Percentiles rank a stretch among this genome's conserved stretches.
These are phyloP conservation scores for Yamadazyma siamensis DNA, from an alignment of 1,139 yeast genomes.

Conservation along the genomic window DNA sequence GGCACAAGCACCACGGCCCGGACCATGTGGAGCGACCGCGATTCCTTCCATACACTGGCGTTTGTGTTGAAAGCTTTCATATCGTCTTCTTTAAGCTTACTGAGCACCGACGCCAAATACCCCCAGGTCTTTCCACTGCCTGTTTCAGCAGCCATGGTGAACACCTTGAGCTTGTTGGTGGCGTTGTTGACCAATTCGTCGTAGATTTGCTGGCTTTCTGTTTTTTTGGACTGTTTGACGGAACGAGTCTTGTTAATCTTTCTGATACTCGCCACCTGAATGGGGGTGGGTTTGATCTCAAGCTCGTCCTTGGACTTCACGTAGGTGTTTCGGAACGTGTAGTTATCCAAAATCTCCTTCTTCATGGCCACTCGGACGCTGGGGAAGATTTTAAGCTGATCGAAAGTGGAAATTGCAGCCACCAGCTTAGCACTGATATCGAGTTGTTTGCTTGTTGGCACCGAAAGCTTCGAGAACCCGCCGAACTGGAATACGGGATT, in stretches of 20 bases:
- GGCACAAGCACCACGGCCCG: slow-evolving; percentile 78
- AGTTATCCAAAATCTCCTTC: slow-evolving; percentile 53
- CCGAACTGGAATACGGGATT: slow-evolving; percentile 18
- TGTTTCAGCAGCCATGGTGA: slow-evolving; percentile 90
- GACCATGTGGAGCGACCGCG: slow-evolving; percentile 40
- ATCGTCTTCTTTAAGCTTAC: slow-evolving; percentile 61
- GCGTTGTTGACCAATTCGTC: slow-evolving; percentile 32
- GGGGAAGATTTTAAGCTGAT: slow-evolving; percentile 63
- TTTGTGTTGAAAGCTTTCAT: slow-evolving; percentile 24
- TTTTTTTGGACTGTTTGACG: slow-evolving; percentile 20
- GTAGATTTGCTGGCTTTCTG: slow-evolving; percentile 20
- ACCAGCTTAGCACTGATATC: slow-evolving; percentile 29
- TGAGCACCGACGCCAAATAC: slow-evolving; percentile 71
- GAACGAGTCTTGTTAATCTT: slow-evolving; percentile 39
- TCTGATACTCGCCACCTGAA: slow-evolving; percentile 43
- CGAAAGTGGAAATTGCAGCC: slow-evolving; percentile 55
- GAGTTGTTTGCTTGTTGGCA: slow-evolving; percentile 16
- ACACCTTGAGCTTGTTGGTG: slow-evolving; percentile 49
- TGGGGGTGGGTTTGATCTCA: slow-evolving; percentile 38
- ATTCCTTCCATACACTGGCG: slow-evolving; percentile 26
- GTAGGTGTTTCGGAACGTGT: slow-evolving; percentile 37
- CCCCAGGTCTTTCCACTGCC: slow-evolving; percentile 97
- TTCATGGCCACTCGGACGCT: slow-evolving; percentile 62
- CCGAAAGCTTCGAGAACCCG: slow-evolving; percentile 23
- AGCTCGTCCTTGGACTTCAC: slow-evolving; percentile 28